Percentiles rank a stretch among this genome's conserved stretches.
phyloP scores from a whole-genome alignment of 225 moss, liverwort and hornwort genomes.

The Pleurozium schreberi region DNA sequence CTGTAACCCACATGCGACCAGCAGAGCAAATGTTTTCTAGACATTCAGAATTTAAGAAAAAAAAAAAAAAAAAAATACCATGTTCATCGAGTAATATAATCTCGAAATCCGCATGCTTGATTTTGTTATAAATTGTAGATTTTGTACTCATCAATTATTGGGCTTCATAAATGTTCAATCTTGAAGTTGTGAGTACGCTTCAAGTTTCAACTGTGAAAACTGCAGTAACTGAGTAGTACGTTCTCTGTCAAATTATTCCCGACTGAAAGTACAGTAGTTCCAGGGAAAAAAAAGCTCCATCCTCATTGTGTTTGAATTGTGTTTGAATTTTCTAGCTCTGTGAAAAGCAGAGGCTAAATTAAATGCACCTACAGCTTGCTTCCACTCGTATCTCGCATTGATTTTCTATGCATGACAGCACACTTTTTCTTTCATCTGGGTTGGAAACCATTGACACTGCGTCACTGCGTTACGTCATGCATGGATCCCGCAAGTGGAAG shows the following conservation, averaged over 20 bases:
- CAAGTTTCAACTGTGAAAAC: background rate
- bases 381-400: background rate
- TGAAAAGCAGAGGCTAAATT: background rate
- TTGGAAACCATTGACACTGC: background rate
- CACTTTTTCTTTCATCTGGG: no score
- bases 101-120: background rate
- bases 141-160: background rate
- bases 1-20: no score
- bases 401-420: background rate
- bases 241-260: background rate
- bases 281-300: background rate
- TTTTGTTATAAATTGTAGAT: background rate
- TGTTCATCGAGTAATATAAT: no score
- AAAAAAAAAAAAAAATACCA: no score
- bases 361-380: background rate
- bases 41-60: no score
- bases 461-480: background rate
- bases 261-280: no score
- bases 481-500: background rate
- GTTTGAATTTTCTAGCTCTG: background rate
- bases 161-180: no score
- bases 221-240: background rate
- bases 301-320: no score
- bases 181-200: background rate
- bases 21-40: no score